A percentile compares a stretch with the other conserved stretches of the same genome.
Evolutionary conservation across 1,284 basidiomycete genomes (phyloP).

Genomic region (Cryptococcus wingfieldii): DNA sequence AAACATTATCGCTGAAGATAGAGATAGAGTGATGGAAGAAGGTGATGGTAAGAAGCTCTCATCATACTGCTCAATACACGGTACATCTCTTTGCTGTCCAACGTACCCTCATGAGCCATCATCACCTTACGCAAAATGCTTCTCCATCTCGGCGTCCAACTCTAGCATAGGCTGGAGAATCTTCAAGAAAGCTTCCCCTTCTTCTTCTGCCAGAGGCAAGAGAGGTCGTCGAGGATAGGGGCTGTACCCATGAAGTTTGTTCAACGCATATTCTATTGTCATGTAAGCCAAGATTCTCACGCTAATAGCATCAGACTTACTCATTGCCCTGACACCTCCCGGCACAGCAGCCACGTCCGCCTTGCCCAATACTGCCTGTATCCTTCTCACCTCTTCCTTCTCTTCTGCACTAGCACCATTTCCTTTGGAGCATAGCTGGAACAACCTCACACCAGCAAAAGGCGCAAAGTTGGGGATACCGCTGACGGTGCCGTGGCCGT

Average conservation of each 20-base stretch:
- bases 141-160: neutral
- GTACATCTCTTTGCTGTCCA: no score
- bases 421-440: neutral
- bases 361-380: neutral
- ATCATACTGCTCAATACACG: no score
- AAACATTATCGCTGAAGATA: no score
- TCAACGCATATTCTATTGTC: neutral
- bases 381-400: neutral
- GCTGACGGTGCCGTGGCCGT: slow-evolving; percentile 2
- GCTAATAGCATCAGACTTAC: neutral
- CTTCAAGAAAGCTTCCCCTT: neutral
- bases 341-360: slow-evolving; percentile 1
- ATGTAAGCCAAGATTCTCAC: neutral
- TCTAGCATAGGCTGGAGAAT: neutral
- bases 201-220: neutral
- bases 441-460: neutral
- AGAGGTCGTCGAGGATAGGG: neutral
- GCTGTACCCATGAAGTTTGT: slow-evolving; percentile 1
- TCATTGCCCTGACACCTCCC: slow-evolving; percentile 1
- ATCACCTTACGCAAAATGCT: neutral
- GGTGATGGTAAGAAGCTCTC: no score
- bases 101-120: no score
- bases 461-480: slow-evolving; percentile 6
- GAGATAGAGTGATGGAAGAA: no score
- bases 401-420: neutral